Evolutionary conservation across 2,329 filamentous ascomycete genomes (phyloP).

Genomic region (Aspergillus candidus): DNA sequence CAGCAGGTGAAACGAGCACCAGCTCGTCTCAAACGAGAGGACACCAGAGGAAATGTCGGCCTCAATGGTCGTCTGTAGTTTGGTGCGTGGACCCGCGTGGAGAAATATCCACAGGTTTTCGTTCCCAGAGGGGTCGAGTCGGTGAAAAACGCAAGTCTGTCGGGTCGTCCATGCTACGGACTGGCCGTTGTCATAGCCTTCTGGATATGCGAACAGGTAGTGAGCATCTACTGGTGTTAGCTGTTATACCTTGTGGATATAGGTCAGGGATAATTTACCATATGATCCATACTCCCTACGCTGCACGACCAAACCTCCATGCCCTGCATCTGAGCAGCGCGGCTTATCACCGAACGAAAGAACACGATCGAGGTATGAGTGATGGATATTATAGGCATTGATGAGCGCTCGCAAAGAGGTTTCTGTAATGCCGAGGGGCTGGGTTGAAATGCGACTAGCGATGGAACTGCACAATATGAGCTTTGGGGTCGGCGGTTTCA

Average conservation of each 20-base stretch:
- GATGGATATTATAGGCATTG: slow-evolving; percentile 9
- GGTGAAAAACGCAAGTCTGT: slow-evolving; percentile 15
- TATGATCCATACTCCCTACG: slow-evolving; percentile 8
- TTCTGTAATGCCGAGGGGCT: slow-evolving; percentile 12
- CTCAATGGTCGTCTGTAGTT: slow-evolving; percentile 7
- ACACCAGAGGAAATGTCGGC: not conserved
- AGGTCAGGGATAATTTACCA: not conserved
- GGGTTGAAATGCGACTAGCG: slow-evolving; percentile 9
- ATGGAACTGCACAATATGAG: slow-evolving; percentile 7
- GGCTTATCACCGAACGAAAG: slow-evolving; percentile 19
- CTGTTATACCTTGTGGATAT: not conserved
- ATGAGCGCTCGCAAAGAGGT: slow-evolving; percentile 8
- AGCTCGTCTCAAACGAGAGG: not conserved
- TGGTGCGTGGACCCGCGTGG: slow-evolving; percentile 6
- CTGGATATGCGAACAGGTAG: slow-evolving; percentile 13
- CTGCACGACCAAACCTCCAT: slow-evolving; percentile 13
- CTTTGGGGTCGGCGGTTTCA: no score
- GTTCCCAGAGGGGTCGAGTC: slow-evolving; percentile 5
- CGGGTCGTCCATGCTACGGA: slow-evolving; percentile 12
- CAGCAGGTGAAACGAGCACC: slow-evolving; percentile 10
- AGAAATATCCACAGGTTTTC: slow-evolving; percentile 16
- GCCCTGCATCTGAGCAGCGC: slow-evolving; percentile 12
- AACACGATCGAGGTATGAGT: slow-evolving; percentile 8
- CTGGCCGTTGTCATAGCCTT: not conserved
- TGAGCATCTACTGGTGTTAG: slow-evolving; percentile 11